A percentile compares a stretch with the other conserved stretches of the same genome.
These are phyloP conservation scores for Populus simonii DNA, from an alignment of 345 rosid species.

Conservation along the genomic window DNA sequence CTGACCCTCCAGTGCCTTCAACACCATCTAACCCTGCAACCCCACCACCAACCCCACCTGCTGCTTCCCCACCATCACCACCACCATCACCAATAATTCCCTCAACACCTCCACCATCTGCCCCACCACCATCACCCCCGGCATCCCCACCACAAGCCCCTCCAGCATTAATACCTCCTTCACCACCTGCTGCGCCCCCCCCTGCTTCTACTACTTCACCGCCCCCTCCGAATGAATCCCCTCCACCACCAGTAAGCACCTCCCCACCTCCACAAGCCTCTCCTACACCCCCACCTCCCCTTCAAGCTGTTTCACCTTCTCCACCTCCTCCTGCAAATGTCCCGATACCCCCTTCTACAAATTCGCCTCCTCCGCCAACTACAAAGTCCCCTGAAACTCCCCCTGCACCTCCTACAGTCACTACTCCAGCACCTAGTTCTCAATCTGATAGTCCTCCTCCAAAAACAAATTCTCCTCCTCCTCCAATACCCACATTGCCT, in stretches of 20 bases:
- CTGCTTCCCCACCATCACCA: constrained; percentile 29
- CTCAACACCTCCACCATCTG: constrained; percentile 36
- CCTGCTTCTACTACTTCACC: constrained; percentile 24
- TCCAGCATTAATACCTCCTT: constrained; percentile 38
- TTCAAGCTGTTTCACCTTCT: constrained; percentile 38
- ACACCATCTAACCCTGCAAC: constrained; percentile 32
- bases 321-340: constrained; percentile 28
- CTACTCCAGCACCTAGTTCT: constrained; percentile 35
- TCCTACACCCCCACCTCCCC: constrained; percentile 54
- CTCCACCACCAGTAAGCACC: constrained; percentile 44
- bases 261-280: constrained; percentile 50
- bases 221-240: constrained; percentile 37
- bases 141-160: constrained; percentile 44
- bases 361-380: constrained; percentile 45
- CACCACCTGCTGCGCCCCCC: constrained; percentile 31
- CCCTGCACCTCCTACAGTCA: constrained; percentile 31
- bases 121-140: constrained; percentile 40
- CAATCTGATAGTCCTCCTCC: constrained; percentile 48
- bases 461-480: constrained; percentile 28
- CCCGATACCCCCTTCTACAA: constrained; percentile 28
- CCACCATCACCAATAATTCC: constrained; percentile 31
- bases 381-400: constrained; percentile 38
- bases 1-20: constrained; percentile 37
- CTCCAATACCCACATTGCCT: constrained; percentile 37
- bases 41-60: constrained; percentile 47